These are phyloP conservation scores for Fagopyrum esculentum DNA, from an alignment of 148 eudicot genomes.

Conservation along the genomic window DNA sequence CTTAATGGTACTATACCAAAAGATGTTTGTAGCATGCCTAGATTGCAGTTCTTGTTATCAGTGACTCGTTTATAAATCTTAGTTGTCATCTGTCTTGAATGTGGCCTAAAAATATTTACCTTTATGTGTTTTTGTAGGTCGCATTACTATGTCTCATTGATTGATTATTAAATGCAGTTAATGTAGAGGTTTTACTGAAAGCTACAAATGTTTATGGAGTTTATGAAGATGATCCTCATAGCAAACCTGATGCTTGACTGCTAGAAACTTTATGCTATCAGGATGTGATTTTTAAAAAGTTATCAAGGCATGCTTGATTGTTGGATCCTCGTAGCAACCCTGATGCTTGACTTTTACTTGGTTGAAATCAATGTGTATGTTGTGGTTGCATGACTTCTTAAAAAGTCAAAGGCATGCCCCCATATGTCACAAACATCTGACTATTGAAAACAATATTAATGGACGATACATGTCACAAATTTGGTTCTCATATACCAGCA, in stretches of 20 bases:
- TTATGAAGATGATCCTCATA: conserved; percentile 67
- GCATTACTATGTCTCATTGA: not conserved
- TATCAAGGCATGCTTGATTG: conserved; percentile 27
- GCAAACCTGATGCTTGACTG: conserved; percentile 69
- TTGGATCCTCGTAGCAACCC: conserved; percentile 80
- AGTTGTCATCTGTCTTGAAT: not conserved
- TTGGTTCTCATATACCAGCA: no score
- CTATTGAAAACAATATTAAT: no score
- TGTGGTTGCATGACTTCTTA: not conserved
- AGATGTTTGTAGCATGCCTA: conserved; percentile 59
- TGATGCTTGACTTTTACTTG: not conserved
- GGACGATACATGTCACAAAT: no score
- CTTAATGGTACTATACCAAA: conserved; percentile 74
- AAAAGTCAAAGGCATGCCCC: no score
- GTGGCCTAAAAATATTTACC: not conserved
- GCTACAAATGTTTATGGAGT: conserved; percentile 98
- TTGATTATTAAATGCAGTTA: conserved; percentile 37
- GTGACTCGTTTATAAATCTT: not conserved
- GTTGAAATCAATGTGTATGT: not conserved
- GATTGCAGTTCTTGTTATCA: conserved; percentile 72
- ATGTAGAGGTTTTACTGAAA: conserved; percentile 92
- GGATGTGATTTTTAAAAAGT: conserved; percentile 77
- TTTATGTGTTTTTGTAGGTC: not conserved
- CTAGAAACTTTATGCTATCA: conserved; percentile 81
- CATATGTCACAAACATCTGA: no score